Percentiles rank a stretch among this genome's conserved stretches.
Conservation (phyloP, 129 eudicot genomes). For the Lonicera japonica region DNA sequence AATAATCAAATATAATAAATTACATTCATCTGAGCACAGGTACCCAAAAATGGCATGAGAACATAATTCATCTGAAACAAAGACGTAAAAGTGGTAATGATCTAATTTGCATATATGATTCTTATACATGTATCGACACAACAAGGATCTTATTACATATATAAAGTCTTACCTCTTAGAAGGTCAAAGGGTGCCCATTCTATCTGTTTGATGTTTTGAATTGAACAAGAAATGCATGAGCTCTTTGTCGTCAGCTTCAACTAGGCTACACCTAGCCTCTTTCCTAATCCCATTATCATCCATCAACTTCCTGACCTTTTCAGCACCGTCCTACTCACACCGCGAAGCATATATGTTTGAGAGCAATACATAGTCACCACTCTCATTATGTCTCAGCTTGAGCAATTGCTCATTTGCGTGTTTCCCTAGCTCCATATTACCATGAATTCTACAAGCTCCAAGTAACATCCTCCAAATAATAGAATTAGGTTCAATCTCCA, state of each 20-base stretch:
- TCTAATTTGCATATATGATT: neutral
- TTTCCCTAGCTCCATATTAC: slow-evolving; percentile 57
- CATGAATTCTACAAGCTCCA: slow-evolving; percentile 61
- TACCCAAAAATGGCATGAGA: neutral
- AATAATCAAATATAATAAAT: neutral
- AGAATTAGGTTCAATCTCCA: slow-evolving; percentile 63
- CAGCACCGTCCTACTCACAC: slow-evolving; percentile 66
- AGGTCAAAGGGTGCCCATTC: slow-evolving; percentile 3
- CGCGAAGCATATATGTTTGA: slow-evolving; percentile 73
- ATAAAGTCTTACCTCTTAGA: neutral
- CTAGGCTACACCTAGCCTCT: slow-evolving; percentile 57
- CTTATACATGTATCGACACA: neutral
- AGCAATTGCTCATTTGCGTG: slow-evolving; percentile 43
- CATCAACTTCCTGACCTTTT: slow-evolving; percentile 55
- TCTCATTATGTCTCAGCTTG: slow-evolving; percentile 45
- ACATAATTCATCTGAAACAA: neutral
- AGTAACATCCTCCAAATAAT: slow-evolving; percentile 78
- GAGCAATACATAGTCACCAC: slow-evolving; percentile 70
- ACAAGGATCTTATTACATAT: neutral
- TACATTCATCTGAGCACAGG: neutral
- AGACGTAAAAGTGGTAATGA: neutral
- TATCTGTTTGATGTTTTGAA: slow-evolving; percentile 14
- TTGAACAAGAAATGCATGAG: slow-evolving; percentile 37
- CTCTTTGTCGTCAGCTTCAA: slow-evolving; percentile 34
- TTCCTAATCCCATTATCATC: slow-evolving; percentile 67